Base-by-base conservation (phyloP, 2,329 filamentous ascomycete genomes). In the Magnaporthales sp. region DNA sequence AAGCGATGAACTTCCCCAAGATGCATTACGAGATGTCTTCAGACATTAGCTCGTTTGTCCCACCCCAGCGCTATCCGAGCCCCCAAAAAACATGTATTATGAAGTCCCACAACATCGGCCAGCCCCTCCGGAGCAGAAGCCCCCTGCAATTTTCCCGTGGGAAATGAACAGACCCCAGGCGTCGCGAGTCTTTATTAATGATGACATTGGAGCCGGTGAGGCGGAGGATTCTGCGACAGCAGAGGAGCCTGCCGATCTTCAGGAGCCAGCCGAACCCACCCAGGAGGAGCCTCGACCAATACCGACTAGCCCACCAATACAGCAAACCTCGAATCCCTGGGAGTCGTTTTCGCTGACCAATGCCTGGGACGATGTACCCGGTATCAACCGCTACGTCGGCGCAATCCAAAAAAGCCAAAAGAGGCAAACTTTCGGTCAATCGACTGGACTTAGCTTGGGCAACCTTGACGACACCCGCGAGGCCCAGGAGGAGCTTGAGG, bases 301-400 rank as follows among this genome's bases (percentile, higher is more conserved):
- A 64, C 81, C 84, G 29, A 81, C 79, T 30, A 78, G 83, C 68
- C 77, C 77, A 61, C 71, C 80, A 67, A 79, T 77, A 26, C 65
- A 78, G 2, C 74, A 46, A 32, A 29, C 82, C 51, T 79, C 84
- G 63, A 83, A 89, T 72, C 84, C 88, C 24, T 96, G 91, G 91
- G 84, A 87, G 69, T 83, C 83, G 62, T 97, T 90, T 75, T 82
- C 86, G n/a, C 85, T 88, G 62, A 86, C 83, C 64, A 99, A 98
- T 76, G 93, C 92, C 19, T 99, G 95, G 95, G 95, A 99, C 73
- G 91, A 92, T 66, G 86, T 96, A 65, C 91, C 91, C 13, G 90
- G 92, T 70, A 99, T 99, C 72, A 89, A 92, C 73, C 86, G 86
- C 69, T 99, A 97, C 75, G 91, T 98, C 66, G 91, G 91, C 69